Base-by-base conservation (phyloP, 2,329 filamentous ascomycete species). In the Trichoderma cornu-damae region DNA sequence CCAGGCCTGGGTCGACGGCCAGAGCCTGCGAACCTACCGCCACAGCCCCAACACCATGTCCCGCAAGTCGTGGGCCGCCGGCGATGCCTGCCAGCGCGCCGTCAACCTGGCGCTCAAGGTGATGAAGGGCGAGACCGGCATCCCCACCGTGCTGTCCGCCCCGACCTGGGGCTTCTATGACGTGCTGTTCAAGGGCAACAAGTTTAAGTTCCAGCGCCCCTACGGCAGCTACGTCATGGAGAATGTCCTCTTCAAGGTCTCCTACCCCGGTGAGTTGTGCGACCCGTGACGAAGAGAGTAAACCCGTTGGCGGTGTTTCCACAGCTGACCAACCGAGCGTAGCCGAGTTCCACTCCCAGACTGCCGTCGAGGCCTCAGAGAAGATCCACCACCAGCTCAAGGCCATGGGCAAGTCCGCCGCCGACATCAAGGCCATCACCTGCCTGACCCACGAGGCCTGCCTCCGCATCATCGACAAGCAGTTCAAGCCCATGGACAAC, bases 201-300 rank as follows among this genome's bases (percentile, higher is more conserved):
- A 89, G 75, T 99, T 99, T 73, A 80, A 91, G 74, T 99, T 96
- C 82, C 93, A 97, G 81, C 86, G 94, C 62, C 85, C 87, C 59
- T 99, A 99, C 71, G 93, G 92, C 71, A 96, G 89, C 80, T 99
- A 99, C 75, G 94, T 99, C 65, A 99, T 99, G 94, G 94, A 99
- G 85, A 99, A 97, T 70, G 91, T 99, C 60, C 86, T 99, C 63
- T 99, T 99, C 87, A 99, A 99, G 84, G 94, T 99, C 60, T 99
- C 94, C 44, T 97, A 96, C 74, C 93, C 93, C 70, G 89, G 89
- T 90, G 79, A 72, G 82, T 72, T 16, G 12, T 5, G 4, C 11
- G 9, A 5, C 3, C 16, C n/a, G 3, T n/a, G 40, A 2, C 6
- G 4, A 47, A 53, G n/a, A n/a, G n/a, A n/a, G n/a, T n/a, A n/a